Evolutionary conservation across 768 basidiomycete species (phyloP).

Genomic region (Lentinula edodes): DNA sequence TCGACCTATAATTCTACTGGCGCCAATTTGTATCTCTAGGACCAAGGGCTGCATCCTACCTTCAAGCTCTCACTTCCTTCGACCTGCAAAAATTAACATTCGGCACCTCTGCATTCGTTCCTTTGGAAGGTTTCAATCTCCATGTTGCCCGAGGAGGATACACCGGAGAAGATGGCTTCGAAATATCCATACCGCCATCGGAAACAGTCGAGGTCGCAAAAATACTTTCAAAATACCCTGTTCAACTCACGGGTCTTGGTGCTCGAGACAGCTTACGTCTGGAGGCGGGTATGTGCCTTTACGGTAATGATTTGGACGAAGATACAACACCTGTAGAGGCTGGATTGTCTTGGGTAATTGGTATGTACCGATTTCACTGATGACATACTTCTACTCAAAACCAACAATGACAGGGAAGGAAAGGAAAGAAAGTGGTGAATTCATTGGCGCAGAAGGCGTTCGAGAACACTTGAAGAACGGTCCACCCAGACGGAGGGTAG

Average conservation of each 20-base stretch:
- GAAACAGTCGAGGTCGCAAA: conserved; percentile 69
- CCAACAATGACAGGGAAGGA: conserved; percentile 61
- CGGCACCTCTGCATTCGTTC: conserved; percentile 76
- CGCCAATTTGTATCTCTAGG: conserved; percentile 35
- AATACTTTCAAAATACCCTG: conserved; percentile 55
- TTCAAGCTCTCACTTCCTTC: conserved; percentile 72
- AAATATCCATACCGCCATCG: conserved; percentile 87
- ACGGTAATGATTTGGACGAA: conserved; percentile 92
- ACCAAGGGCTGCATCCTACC: conserved; percentile 73
- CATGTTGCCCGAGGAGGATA: conserved; percentile 95
- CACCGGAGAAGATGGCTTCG: conserved; percentile 98
- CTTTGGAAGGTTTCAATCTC: conserved; percentile 68
- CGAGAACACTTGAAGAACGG: conserved; percentile 76
- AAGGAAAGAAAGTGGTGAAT: conserved; percentile 59
- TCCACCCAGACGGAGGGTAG: conserved; percentile 72
- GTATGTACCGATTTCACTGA: conserved; percentile 34
- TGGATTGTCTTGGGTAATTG: conserved; percentile 89
- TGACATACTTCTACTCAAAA: background rate
- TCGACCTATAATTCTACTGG: background rate
- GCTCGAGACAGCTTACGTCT: conserved; percentile 91
- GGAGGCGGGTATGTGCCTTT: conserved; percentile 96
- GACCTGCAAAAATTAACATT: conserved; percentile 76
- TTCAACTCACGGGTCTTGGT: conserved; percentile 85
- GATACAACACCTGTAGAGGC: conserved; percentile 84
- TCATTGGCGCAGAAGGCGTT: conserved; percentile 76